These are phyloP conservation scores for slime mould (Dictyostelium discoideum) DNA, from an alignment of 78 protist genomes.

Conservation along the genomic window DNA sequence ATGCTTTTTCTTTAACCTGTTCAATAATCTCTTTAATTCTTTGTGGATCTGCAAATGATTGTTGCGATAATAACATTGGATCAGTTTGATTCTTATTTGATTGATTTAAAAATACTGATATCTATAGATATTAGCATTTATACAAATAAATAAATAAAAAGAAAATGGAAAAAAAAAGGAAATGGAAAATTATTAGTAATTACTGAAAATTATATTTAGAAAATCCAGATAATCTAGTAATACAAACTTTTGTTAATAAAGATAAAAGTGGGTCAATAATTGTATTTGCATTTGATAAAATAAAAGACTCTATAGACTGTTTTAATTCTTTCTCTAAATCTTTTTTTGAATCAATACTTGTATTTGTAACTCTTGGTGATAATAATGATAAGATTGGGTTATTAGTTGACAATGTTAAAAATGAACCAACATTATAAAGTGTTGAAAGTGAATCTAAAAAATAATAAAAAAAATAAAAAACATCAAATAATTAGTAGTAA, in stretches of 20 bases:
- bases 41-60: conserved; percentile 63
- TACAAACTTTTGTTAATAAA: conserved; percentile 35
- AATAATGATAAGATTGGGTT: conserved; percentile 46
- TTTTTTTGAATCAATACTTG: conserved; percentile 78
- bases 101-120: conserved; percentile 61
- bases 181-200: background rate
- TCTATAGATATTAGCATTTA: too few species aligned
- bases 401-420: conserved; percentile 44
- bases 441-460: conserved; percentile 51
- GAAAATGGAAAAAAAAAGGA: background rate
- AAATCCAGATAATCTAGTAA: too few species aligned
- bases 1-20: background rate
- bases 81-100: background rate
- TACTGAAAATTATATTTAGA: too few species aligned
- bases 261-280: conserved; percentile 70
- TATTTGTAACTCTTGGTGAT: conserved; percentile 68
- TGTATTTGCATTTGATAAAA: conserved; percentile 53
- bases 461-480: background rate
- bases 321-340: conserved; percentile 82
- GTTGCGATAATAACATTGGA: conserved; percentile 18
- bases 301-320: conserved; percentile 66
- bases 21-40: conserved; percentile 45
- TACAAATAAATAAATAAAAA: too few species aligned
- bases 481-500: background rate
- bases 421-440: conserved; percentile 59